Evolutionary conservation across 192 early-diverging fungal genomes (phyloP).

Genomic region (Obelidium mucronatum): DNA sequence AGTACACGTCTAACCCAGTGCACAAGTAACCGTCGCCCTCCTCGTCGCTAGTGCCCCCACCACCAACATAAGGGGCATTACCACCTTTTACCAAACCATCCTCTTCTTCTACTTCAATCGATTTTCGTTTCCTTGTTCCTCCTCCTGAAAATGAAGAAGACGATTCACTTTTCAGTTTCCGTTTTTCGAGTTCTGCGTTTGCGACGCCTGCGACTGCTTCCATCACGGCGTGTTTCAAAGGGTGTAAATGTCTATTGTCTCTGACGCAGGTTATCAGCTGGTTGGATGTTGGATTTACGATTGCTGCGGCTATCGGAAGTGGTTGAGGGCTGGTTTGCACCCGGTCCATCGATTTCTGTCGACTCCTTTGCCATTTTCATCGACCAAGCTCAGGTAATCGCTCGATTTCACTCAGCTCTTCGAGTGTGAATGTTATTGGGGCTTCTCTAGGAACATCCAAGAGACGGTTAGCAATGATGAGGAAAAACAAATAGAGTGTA

Average conservation of each 20-base stretch:
- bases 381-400: slow-evolving; percentile 24
- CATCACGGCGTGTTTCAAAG: slow-evolving; percentile 82
- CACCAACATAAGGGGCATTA: neutral
- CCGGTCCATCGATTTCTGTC: neutral
- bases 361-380: neutral
- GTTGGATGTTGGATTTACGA: slow-evolving; percentile 63
- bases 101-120: slow-evolving; percentile 15
- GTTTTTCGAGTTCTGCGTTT: slow-evolving; percentile 53
- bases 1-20: slow-evolving; percentile 82
- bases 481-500: too few relatives aligned
- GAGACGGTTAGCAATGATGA: neutral
- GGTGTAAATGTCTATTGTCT: slow-evolving; percentile 61
- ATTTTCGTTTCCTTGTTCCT: slow-evolving; percentile 9
- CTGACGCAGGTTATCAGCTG: slow-evolving; percentile 55
- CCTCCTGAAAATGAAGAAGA: too few relatives aligned
- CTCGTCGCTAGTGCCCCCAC: slow-evolving; percentile 2
- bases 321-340: neutral
- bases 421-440: slow-evolving; percentile 18
- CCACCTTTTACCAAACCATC: too few relatives aligned
- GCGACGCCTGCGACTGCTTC: slow-evolving; percentile 76
- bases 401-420: slow-evolving; percentile 15
- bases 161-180: slow-evolving; percentile 3
- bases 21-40: slow-evolving; percentile 72
- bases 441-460: slow-evolving; percentile 29
- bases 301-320: slow-evolving; percentile 45